phyloP scores from a whole-genome alignment of 139 green algal species.

The Tetraselmis striata region DNA sequence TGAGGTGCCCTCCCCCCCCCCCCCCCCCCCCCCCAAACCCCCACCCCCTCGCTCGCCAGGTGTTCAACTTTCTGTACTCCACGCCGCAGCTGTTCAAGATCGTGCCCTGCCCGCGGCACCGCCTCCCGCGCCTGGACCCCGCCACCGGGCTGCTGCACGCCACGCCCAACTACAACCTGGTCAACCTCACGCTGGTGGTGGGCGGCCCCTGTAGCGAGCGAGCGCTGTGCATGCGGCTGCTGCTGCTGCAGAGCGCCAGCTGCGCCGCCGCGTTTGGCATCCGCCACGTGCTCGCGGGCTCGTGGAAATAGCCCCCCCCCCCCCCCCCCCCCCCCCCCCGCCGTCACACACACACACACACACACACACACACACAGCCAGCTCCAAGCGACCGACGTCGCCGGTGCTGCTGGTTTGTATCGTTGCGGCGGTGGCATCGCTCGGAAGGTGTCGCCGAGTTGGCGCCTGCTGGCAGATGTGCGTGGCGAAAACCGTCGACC shows the following conservation, averaged over 20 bases:
- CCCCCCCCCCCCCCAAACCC: not conserved
- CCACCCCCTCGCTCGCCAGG: no score
- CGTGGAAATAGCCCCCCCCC: conserved; percentile 55
- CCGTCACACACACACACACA: no score
- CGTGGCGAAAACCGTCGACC: no score
- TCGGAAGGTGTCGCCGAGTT: no score
- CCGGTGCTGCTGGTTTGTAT: no score
- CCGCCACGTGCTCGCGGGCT: conserved; percentile 44
- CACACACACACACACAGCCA: no score
- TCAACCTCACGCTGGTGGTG: conserved; percentile 86
- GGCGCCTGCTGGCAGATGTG: no score
- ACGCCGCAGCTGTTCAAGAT: conserved; percentile 93
- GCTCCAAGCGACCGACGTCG: no score
- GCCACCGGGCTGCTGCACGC: conserved; percentile 63
- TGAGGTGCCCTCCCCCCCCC: not conserved
- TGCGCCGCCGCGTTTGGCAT: conserved; percentile 56
- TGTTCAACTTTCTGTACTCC: conserved; percentile 98
- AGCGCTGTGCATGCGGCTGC: conserved; percentile 72
- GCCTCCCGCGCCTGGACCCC: conserved; percentile 83
- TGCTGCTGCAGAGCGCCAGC: conserved; percentile 71
- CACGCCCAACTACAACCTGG: conserved; percentile 89
- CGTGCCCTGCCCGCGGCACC: conserved; percentile 89
- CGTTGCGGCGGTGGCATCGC: no score
- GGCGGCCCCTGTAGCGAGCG: conserved; percentile 75
- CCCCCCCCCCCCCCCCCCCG: no score